phyloP scores from a whole-genome alignment of 768 basidiomycete species.

The Roridomyces roridus region DNA sequence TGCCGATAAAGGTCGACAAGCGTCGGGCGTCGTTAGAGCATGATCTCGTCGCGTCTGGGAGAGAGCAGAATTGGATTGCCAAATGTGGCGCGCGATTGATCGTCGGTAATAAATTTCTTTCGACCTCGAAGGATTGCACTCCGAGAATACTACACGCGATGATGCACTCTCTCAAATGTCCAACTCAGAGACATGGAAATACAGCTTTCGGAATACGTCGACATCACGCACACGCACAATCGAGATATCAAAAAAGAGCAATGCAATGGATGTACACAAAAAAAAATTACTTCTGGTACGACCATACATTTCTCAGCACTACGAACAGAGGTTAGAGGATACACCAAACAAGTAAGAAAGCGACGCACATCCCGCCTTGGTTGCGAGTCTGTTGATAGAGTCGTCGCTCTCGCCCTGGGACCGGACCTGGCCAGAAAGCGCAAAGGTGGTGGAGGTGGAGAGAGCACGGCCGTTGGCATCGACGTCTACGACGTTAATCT shows the following conservation, averaged over 20 bases:
- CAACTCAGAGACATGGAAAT: no score
- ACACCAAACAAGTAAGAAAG: background rate
- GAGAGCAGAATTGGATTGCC: background rate
- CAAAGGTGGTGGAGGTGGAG: slow-evolving; percentile 86
- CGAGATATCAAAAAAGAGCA: background rate
- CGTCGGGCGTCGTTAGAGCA: no score
- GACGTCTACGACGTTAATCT: slow-evolving; percentile 94
- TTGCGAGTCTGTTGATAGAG: slow-evolving; percentile 94
- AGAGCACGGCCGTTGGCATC: slow-evolving; percentile 86
- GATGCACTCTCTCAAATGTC: no score
- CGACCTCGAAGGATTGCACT: no score
- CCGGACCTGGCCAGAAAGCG: slow-evolving; percentile 92
- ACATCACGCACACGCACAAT: no score
- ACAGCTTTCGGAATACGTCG: no score
- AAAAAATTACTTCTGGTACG: slow-evolving; percentile 82
- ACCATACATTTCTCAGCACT: slow-evolving; percentile 98
- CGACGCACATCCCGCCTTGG: slow-evolving; percentile 90
- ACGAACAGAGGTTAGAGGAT: slow-evolving; percentile 13
- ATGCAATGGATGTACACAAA: slow-evolving; percentile 8
- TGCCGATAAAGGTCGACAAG: background rate
- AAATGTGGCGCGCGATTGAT: background rate
- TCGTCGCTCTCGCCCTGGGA: slow-evolving; percentile 97
- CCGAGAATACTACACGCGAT: no score
- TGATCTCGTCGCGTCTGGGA: background rate
- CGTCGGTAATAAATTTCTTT: no score